Base-by-base conservation (phyloP, 163 green algal species). In the Coccomyxa subellipsoidea region DNA sequence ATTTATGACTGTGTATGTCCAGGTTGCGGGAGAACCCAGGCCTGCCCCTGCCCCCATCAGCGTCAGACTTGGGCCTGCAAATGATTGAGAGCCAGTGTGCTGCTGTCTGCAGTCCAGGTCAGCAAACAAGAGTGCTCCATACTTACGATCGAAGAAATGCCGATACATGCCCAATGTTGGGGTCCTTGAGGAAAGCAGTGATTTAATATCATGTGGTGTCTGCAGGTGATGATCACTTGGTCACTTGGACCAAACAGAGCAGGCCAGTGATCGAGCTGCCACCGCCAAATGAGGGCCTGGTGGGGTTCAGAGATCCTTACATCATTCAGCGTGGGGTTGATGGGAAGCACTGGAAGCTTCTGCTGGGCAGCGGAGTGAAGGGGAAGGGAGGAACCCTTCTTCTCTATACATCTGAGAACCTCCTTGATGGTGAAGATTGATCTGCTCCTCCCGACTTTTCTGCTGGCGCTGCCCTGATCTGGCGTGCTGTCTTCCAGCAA, bases 261-360 rank as follows among this genome's bases (percentile, higher is more conserved):
- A 76, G 88, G 39, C 89, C 91, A 12, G 85, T 93, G 72, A 80
- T 96, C 15, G 39, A 83, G 2, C 80, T 92, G 69, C 92, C 94
- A 0, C 91, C 93, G 2, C 73, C 88, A 0, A 81, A 82, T 77
- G 79, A 92, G 83, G 37, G 83, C 4, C 85, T 96, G 34, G 88
- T 84, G 8, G 93, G 93, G 34, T 97, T 92, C 88, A 84, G 93
- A 0, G 93, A 97, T 77, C 93, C 93, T 0, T 96, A 90, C 40
- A 82, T 94, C 39, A 84, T 94, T 25, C 73, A 87, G 40, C 38
- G 54, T 10, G 75, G 80, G 32, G 38, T 53, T 25, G 23, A 78
- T 15, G 54, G 79, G 23, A 38, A 78, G 29, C 80, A 83, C 40
- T 93, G 90, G 90, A 83, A 81, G 31, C 85, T 96, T 70, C 47